Base-by-base conservation (phyloP, 202 grass and related monocot genomes). In the Brachypodium distachyon region DNA sequence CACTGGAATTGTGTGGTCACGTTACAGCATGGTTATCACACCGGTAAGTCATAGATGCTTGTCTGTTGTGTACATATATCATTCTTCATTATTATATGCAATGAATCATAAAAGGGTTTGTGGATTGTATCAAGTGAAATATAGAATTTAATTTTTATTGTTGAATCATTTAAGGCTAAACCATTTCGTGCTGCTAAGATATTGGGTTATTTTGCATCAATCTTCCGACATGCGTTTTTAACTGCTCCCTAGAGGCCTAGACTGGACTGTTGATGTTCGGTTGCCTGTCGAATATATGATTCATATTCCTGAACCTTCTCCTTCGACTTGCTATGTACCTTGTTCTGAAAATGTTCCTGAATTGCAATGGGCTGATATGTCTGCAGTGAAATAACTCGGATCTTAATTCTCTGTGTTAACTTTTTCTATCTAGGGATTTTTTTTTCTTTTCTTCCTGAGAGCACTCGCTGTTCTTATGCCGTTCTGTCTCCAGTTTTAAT, bases 11-110 rank as follows among this genome's bases (percentile, higher is more conserved):
- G 67, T 97, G 28, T 97, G 95, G 95, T 86, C 85, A 19, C 84
- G 95, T 5, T 97, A 94, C 77, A 90, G 95, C 44, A 39, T 70
- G 62, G 95, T 94, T 52, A 94, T 97, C 82, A 92, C 86, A n/a
- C 91, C 95, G 14, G 95, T 97, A 92, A 77, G 72, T 27, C 38
- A 25, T 72, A 3, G 2, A n/a, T 54, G 19, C 41, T 77, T 70
- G 6, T 55, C 38, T 12, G 29, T 27, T 62, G 16, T 61, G 5
- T 16, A 23, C 39, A n/a, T n/a, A n/a, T 32, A 72, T 10, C 9
- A 0, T 52, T 76, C 48, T 23, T 70, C 1, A 32, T 67, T 63
- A 44, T 63, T 61, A 23, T 62, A 10, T 55, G 61, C 11, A 73
- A 18, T 65, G 3, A 33, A 37, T 53, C 34, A 9, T 44, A 21